Evolutionary conservation across 768 basidiomycete genomes (phyloP), one percentile per base, ranked within the genome.

Genomic region (Lentinula aciculospora): DNA sequence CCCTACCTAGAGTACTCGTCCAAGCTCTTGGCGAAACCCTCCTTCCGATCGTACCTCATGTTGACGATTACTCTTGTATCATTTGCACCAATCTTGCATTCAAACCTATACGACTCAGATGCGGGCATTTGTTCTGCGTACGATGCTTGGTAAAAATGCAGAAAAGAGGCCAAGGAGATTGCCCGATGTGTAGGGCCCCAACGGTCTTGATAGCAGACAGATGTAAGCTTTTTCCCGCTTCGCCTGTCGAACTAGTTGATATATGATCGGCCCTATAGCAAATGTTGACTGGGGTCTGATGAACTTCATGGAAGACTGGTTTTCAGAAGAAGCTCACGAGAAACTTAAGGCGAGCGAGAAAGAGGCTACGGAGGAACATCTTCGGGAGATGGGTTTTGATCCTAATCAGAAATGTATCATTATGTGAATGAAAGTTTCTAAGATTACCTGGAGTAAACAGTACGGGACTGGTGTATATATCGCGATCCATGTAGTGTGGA

Each of bases 221-320:
- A 66, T 75, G 93, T 94, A 62, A 71, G 89, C 27, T 44, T 56
- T 49, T 51, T 32, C 9, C 37, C 19, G 34, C 32, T 19, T n/a
- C 29, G 17, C 10, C 17, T 8, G 12, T 27, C 15, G 3, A 47
- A 12, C 3, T 3, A 19, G 13, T 21, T 21, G 45, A 3, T 56
- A 10, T 46, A 12, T 36, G 49, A 17, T 31, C 7, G 27, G 27
- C 19, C 36, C 48, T 45, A 17, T 58, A 92, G 89, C 79, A 3
- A 93, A 92, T 64, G 81, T 93, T 15, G 90, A 93, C 64, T 84
- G 83, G 79, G 89, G 84, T 1, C 67, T 92, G 46, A 74, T 88
- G 46, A 89, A 92, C 62, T 94, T 93, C 64, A 92, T 97, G 86
- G 79, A 87, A 58, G 85, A 89, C 63, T 97, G 93, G 92, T 98